These are phyloP conservation scores for Plantago elongata DNA, from an alignment of 257 asterid genomes.

Conservation along the genomic window DNA sequence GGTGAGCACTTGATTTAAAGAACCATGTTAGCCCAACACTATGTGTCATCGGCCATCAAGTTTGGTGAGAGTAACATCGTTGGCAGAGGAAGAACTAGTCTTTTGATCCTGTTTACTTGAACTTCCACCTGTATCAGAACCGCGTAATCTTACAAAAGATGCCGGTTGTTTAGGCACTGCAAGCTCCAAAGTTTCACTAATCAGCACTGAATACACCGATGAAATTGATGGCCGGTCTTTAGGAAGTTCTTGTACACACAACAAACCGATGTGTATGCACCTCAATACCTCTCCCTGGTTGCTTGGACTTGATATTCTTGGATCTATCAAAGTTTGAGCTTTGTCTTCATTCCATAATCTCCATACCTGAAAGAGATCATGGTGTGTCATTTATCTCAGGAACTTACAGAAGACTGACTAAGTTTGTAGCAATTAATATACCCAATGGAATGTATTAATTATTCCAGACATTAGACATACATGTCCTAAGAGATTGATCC, in stretches of 20 bases:
- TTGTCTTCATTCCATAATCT: constrained; percentile 34
- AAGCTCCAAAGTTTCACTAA: constrained; percentile 30
- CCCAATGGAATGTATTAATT: too few relatives aligned
- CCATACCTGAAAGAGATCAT: constrained; percentile 34
- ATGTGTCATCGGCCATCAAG: not conserved
- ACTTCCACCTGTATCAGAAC: not conserved
- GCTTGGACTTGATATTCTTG: constrained; percentile 19
- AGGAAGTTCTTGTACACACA: constrained; percentile 44
- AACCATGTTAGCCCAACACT: too few relatives aligned
- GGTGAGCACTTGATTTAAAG: too few relatives aligned
- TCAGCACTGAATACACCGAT: constrained; percentile 30
- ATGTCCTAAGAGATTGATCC: constrained; percentile 28
- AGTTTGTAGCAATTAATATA: too few relatives aligned
- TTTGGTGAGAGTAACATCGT: not conserved
- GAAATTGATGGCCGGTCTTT: constrained; percentile 37
- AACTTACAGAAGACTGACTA: too few relatives aligned
- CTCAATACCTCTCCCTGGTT: constrained; percentile 28
- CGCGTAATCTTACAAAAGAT: constrained; percentile 17
- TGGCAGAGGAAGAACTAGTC: not conserved
- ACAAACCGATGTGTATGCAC: constrained; percentile 39
- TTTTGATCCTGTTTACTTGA: not conserved
- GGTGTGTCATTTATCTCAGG: too few relatives aligned
- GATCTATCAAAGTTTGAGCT: constrained; percentile 18
- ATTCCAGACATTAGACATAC: constrained; percentile 23
- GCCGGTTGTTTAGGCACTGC: constrained; percentile 38